Conservation (phyloP, 2,329 filamentous ascomycete genomes). For the Dendrostoma leiphaemia region DNA sequence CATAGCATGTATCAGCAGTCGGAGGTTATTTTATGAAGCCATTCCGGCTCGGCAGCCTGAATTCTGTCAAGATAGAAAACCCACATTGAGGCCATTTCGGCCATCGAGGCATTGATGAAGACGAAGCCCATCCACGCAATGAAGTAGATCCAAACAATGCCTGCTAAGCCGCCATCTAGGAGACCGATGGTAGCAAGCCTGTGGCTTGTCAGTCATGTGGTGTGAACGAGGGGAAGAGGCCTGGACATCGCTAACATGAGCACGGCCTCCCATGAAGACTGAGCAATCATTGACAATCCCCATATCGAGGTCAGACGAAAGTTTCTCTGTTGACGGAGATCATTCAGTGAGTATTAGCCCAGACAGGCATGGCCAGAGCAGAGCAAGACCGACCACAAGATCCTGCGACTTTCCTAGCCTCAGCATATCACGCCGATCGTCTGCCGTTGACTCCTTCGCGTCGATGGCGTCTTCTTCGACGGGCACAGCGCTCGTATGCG, state of each 20-base stretch:
- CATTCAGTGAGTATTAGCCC: background rate
- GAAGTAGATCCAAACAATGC: slow-evolving; percentile 41
- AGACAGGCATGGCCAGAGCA: background rate
- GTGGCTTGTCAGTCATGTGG: too few species aligned
- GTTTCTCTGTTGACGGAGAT: slow-evolving; percentile 32
- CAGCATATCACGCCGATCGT: slow-evolving; percentile 42
- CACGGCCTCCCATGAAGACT: slow-evolving; percentile 44
- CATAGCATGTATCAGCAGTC: background rate
- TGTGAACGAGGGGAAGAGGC: too few species aligned
- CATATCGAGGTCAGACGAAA: slow-evolving; percentile 46
- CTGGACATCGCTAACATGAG: too few species aligned
- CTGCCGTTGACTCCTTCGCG: slow-evolving; percentile 1
- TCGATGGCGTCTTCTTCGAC: too few species aligned
- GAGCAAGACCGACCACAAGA: slow-evolving; percentile 33
- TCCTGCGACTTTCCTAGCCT: slow-evolving; percentile 50
- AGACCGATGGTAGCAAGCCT: slow-evolving; percentile 29
- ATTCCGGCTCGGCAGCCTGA: background rate
- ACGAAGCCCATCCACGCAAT: slow-evolving; percentile 38
- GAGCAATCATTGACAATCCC: slow-evolving; percentile 45
- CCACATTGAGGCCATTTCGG: slow-evolving; percentile 50
- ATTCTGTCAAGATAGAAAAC: slow-evolving; percentile 32
- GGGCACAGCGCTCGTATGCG: too few species aligned
- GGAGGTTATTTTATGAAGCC: background rate
- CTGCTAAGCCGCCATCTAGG: slow-evolving; percentile 43
- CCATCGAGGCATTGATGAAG: slow-evolving; percentile 40